Conservation (phyloP, 1,284 basidiomycete genomes). For the Cutaneotrichosporon cavernicola region DNA sequence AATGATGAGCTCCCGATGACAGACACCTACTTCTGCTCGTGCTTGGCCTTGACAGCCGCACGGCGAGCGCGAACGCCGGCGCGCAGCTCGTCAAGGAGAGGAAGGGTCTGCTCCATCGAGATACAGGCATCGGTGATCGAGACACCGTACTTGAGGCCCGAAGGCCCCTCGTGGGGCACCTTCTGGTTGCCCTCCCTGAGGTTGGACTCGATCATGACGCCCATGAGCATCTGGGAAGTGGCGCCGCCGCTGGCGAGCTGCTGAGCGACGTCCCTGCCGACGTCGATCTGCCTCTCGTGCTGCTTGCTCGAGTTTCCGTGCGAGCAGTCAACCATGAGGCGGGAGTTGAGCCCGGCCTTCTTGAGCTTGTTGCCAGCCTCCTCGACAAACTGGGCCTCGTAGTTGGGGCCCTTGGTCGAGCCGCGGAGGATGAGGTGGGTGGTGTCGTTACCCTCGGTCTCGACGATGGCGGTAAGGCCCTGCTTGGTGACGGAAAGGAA, state of each 20-base stretch:
- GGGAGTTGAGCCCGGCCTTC: conserved; percentile 75
- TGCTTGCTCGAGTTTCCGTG: conserved; percentile 66
- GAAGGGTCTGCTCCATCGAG: conserved; percentile 81
- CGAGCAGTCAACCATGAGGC: conserved; percentile 93
- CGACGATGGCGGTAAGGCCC: conserved; percentile 84
- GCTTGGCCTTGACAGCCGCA: conserved; percentile 44
- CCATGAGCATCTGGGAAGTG: conserved; percentile 77
- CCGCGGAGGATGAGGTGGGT: conserved; percentile 80
- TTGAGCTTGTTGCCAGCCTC: conserved; percentile 72
- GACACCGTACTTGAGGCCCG: conserved; percentile 79
- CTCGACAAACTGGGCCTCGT: conserved; percentile 70
- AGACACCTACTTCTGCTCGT: conserved; percentile 1
- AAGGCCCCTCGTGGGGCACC: conserved; percentile 72
- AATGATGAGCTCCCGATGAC: neutral
- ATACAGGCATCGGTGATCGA: conserved; percentile 66
- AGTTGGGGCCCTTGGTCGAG: conserved; percentile 82
- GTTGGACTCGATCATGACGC: conserved; percentile 97
- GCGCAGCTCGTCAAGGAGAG: conserved; percentile 73
- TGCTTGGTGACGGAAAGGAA: conserved; percentile 93
- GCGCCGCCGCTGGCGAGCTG: conserved; percentile 67
- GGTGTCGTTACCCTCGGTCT: conserved; percentile 63
- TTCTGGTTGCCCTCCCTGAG: conserved; percentile 77
- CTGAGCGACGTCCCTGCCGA: conserved; percentile 58
- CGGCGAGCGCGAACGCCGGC: conserved; percentile 76
- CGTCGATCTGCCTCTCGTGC: conserved; percentile 60